Conservation (phyloP, 495 filamentous ascomycete species). For the Glarea lozoyensis region DNA sequence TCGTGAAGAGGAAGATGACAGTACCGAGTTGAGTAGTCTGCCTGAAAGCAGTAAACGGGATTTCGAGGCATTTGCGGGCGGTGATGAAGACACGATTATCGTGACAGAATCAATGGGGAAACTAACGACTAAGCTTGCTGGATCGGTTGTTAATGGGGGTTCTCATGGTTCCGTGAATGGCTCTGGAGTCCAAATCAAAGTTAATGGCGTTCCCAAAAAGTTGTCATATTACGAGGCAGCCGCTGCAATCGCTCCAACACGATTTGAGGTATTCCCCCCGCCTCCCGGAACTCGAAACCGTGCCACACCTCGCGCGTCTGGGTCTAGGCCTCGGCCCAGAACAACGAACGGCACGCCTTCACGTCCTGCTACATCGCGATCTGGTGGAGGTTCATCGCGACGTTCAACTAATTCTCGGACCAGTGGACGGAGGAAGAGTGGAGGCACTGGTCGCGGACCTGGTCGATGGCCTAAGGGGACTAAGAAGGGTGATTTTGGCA, state of each 20-base stretch:
- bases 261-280: slow-evolving; percentile 81
- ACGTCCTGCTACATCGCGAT: slow-evolving; percentile 7
- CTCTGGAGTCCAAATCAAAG: slow-evolving; percentile 8
- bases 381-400: slow-evolving; percentile 6
- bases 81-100: slow-evolving; percentile 10
- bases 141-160: slow-evolving; percentile 3
- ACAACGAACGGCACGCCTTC: slow-evolving; percentile 3
- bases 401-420: slow-evolving; percentile 11
- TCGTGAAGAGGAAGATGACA: slow-evolving; percentile 38
- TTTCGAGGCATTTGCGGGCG: slow-evolving; percentile 13
- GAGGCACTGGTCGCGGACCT: slow-evolving; percentile 42
- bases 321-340: slow-evolving; percentile 9
- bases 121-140: slow-evolving; percentile 10
- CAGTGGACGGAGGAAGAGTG: slow-evolving; percentile 17
- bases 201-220: slow-evolving; percentile 27
- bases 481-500: slow-evolving; percentile 48
- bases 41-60: slow-evolving; percentile 16
- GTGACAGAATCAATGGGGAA: slow-evolving; percentile 16
- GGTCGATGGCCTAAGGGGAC: slow-evolving; percentile 47
- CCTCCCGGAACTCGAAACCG: slow-evolving; percentile 38
- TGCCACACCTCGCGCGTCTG: slow-evolving; percentile 13
- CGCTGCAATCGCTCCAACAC: slow-evolving; percentile 57
- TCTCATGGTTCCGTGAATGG: slow-evolving; percentile 6
- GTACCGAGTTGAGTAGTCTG: slow-evolving; percentile 10
- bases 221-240: slow-evolving; percentile 21